Base-by-base conservation (phyloP, 352 stramenopile species). In the Globisporangium cystogenes region DNA sequence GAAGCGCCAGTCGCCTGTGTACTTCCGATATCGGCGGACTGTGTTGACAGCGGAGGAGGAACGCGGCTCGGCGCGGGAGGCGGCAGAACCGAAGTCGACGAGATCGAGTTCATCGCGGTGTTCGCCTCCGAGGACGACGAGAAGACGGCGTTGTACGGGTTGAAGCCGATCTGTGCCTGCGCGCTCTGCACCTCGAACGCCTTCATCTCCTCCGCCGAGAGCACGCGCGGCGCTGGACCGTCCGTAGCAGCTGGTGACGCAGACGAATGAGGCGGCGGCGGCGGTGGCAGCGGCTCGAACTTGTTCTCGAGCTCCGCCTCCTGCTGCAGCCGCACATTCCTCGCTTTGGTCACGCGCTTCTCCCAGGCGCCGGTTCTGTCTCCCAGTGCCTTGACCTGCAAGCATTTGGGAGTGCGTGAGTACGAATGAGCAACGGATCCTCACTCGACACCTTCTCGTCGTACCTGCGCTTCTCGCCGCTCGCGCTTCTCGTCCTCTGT, bases 201-300 rank as follows among this genome's bases (percentile, higher is more conserved):
- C 52, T 87, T 86, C 41, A 87, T 74, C 59, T 86, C 60, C 36
- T 90, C 76, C 51, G 78, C 76, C 2, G 76, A 79, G 5, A 87
- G 53, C 43, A 83, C 62, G 7, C 60, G 46, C 8, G 61, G 59
- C 5, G 65, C 44, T 7, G 64, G 44, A 18, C 48, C 31, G 35
- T 46, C 14, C 6, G 57, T 20, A 27, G 44, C 36, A 12, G 48
- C 41, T 20, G 57, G 53, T 5, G 61, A 51, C 6, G 53, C 53
- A 53, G 53, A 48, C 1, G 55, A 56, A 47, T 50, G 40, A 0
- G 55, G 53, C 36, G 43, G 20, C 27, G 58, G 26, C 27, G 55
- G 36, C 12, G 55, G 37, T 18, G 66, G 33, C 7, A 55, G 45
- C 29, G 66, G 56, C 35, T 70, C 67, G 35, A 74, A 83, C 16